phyloP scores from a whole-genome alignment of 176 grass and related monocot species.

The Oropetium thomaeum region DNA sequence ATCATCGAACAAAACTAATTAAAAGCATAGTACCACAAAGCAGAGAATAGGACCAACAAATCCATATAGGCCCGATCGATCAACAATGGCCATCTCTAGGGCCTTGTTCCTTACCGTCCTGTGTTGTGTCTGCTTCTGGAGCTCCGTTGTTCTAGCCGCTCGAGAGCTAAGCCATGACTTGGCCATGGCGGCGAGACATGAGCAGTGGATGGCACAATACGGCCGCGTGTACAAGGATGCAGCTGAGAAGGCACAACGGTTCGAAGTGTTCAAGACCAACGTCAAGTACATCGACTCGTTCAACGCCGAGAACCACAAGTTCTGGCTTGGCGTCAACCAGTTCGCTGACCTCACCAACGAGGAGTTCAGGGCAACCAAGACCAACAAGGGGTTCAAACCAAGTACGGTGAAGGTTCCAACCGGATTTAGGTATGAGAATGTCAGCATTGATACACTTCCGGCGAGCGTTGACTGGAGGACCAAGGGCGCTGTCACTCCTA shows the following conservation, averaged over 20 bases:
- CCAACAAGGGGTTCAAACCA: background rate
- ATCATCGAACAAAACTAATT: background rate
- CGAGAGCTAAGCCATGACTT: slow-evolving; percentile 3
- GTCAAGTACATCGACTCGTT: background rate
- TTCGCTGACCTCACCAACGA: background rate
- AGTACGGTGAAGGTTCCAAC: background rate
- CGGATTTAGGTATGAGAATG: slow-evolving; percentile 8
- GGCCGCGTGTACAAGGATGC: background rate
- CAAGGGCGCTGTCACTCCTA: slow-evolving; percentile 12
- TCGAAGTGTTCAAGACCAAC: slow-evolving; percentile 15
- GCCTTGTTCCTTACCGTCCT: background rate
- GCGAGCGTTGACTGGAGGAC: background rate
- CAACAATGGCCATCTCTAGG: background rate
- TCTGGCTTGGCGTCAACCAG: slow-evolving; percentile 15
- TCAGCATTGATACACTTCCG: background rate
- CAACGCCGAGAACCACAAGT: background rate
- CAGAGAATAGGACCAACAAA: background rate
- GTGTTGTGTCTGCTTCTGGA: background rate
- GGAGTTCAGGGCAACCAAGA: background rate
- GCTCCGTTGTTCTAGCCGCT: background rate
- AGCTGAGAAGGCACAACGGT: background rate
- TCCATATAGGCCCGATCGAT: background rate
- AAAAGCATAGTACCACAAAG: background rate
- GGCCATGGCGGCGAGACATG: background rate
- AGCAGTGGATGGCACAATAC: background rate